A percentile compares a stretch with the other conserved stretches of the same genome.
Evolutionary conservation across 2,329 filamentous ascomycete species (phyloP).

Genomic region (Dothideomycetes sp.): DNA sequence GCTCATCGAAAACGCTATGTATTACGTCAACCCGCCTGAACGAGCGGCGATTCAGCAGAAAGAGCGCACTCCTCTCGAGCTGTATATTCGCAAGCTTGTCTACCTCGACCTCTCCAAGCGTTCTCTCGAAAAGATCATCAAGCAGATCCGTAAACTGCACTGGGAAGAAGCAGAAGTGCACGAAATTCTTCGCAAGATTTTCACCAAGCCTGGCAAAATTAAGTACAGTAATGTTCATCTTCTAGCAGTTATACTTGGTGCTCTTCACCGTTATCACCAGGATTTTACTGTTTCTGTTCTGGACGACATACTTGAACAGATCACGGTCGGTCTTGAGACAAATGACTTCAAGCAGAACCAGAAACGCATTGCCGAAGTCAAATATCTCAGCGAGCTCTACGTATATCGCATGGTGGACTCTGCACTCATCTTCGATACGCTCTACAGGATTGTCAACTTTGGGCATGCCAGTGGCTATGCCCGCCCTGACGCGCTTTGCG

Average conservation of each 20-base stretch:
- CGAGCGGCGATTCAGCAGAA: constrained; percentile 93
- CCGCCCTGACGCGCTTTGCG: constrained; percentile 64
- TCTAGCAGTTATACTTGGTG: constrained; percentile 78
- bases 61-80: constrained; percentile 83
- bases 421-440: constrained; percentile 84
- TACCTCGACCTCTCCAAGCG: constrained; percentile 92
- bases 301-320: constrained; percentile 81
- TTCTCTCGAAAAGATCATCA: constrained; percentile 86
- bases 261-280: constrained; percentile 84
- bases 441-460: constrained; percentile 91
- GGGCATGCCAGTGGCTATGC: constrained; percentile 78
- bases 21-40: constrained; percentile 93
- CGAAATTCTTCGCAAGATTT: constrained; percentile 73
- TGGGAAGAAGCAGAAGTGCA: constrained; percentile 93
- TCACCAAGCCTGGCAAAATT: constrained; percentile 92
- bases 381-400: constrained; percentile 92
- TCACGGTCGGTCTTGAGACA: constrained; percentile 79
- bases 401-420: constrained; percentile 97
- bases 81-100: constrained; percentile 85
- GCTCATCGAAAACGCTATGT: constrained; percentile 96
- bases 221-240: constrained; percentile 96
- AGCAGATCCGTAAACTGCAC: constrained; percentile 88
- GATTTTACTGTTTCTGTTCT: constrained; percentile 86
- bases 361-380: constrained; percentile 86
- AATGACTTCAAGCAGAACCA: constrained; percentile 99